Evolutionary conservation across 768 basidiomycete species (phyloP), one percentile per base, ranked within the genome.

Genomic region (Mycena epipterygia): DNA sequence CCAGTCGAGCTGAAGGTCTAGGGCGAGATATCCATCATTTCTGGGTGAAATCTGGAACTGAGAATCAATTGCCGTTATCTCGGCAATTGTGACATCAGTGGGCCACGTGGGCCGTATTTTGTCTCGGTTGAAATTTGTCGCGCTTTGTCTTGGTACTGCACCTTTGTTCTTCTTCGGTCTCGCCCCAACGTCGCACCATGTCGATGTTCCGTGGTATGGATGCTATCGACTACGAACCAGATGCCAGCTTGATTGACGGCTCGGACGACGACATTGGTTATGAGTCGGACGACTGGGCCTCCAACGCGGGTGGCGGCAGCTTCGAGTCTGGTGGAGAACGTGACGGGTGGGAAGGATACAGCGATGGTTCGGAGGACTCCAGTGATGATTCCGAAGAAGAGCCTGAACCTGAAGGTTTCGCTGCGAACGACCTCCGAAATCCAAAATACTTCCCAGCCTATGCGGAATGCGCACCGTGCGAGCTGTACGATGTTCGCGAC

Each of bases 381-480:
- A 37, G 35, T 14, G 35, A 37, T 44, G 21, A n/a, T n/a, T n/a
- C n/a, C n/a, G n/a, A n/a, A n/a, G n/a, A 44, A n/a, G 3, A n/a
- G n/a, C n/a, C n/a, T n/a, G 42, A 44, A 6, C 42, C 21, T n/a
- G 19, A 51, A 9, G 49, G 19, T 16, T 51, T 35, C 17, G 32
- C 27, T 1, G 3, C 49, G 19, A 42, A 51, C 39, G 35, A 74
- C 37, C 56, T 74, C 9, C 63, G 73, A 9, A 66, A 74, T 41
- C 62, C 67, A 3, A 66, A 70, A 27, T 30, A 32, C 37, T 74
- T 74, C 37, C 71, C 73, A 2, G 29, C 60, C 11, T 72, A 58
- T 55, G 13, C 30, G 11, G 23, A 74, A 13, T 72, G 70, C 37
- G 44, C 73, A 5, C 63, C 63, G 16, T 35, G 51, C 41, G 37